A percentile compares a stretch with the other conserved stretches of the same genome.
phyloP scores from a whole-genome alignment of 257 asterid genomes.

The Solanum okadae region DNA sequence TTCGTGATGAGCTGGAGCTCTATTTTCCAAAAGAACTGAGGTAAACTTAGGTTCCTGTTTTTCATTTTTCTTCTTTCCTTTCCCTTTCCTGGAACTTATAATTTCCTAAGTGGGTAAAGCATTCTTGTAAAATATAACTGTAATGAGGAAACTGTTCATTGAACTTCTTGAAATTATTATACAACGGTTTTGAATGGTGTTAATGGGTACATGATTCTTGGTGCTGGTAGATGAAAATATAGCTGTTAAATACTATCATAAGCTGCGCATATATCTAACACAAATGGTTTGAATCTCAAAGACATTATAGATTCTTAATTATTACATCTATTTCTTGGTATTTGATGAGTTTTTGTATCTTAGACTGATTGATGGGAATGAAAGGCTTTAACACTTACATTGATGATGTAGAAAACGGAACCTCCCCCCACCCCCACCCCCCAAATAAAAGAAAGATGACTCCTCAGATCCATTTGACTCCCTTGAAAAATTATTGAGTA shows the following conservation, averaged over 20 bases:
- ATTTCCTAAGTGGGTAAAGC: background rate
- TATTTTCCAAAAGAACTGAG: slow-evolving; percentile 71
- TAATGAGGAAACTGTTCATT: background rate
- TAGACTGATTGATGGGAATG: background rate
- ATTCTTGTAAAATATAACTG: background rate
- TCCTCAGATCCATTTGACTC: background rate
- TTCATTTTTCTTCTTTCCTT: background rate
- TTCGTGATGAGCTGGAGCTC: slow-evolving; percentile 63
- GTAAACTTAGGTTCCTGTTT: slow-evolving; percentile 25
- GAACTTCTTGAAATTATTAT: background rate
- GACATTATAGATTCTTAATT: background rate
- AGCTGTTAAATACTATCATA: background rate
- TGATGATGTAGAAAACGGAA: background rate
- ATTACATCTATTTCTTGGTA: background rate
- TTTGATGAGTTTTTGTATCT: background rate
- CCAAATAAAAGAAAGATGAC: background rate
- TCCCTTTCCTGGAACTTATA: background rate
- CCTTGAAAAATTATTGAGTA: background rate
- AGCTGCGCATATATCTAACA: background rate
- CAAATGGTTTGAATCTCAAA: background rate
- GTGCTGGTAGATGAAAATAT: background rate
- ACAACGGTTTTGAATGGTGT: background rate
- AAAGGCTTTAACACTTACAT: background rate
- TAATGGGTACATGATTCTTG: background rate
- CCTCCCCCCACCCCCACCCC: too few relatives aligned